These are phyloP conservation scores for Gnomoniopsis sp. DNA, from an alignment of 2,329 filamentous ascomycete species.

Conservation along the genomic window DNA sequence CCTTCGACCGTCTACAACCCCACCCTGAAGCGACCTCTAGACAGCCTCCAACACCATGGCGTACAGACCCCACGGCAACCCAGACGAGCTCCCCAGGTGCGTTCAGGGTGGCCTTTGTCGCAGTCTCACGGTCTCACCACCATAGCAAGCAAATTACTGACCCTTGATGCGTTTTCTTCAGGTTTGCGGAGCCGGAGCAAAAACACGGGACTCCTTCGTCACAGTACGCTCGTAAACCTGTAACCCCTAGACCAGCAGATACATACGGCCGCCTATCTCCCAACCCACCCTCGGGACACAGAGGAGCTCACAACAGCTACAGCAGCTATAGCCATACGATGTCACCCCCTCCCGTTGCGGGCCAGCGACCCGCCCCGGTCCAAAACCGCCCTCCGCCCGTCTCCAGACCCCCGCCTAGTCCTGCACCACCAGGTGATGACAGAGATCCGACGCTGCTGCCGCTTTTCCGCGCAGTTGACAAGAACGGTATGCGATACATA, in stretches of 20 bases:
- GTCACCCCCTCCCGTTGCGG: constrained; percentile 48
- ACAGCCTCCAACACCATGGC: constrained; percentile 61
- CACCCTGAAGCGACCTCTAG: no score
- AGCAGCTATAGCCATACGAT: constrained; percentile 32
- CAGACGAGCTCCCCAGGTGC: constrained; percentile 90
- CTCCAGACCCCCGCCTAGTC: constrained; percentile 64
- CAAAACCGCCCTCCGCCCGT: constrained; percentile 52
- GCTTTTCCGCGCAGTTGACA: constrained; percentile 88
- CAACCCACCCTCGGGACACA: constrained; percentile 8
- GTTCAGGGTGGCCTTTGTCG: constrained; percentile 26
- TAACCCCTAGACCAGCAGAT: constrained; percentile 37
- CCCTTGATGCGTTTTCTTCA: constrained; percentile 22
- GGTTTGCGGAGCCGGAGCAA: constrained; percentile 50
- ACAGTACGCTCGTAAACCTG: constrained; percentile 48
- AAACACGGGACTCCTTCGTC: constrained; percentile 24
- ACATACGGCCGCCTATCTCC: constrained; percentile 10
- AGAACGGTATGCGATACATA: constrained; percentile 57
- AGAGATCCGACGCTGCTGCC: constrained; percentile 75
- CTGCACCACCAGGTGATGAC: constrained; percentile 45
- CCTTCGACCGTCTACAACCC: not conserved
- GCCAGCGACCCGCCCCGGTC: constrained; percentile 35
- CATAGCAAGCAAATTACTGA: constrained; percentile 1
- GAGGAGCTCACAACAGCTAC: not conserved
- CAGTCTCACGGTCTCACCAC: constrained; percentile 1
- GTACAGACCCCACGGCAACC: constrained; percentile 89